Evolutionary conservation across 768 basidiomycete species (phyloP), one percentile per base, ranked within the genome.

Genomic region (Tricholoma sp.): DNA sequence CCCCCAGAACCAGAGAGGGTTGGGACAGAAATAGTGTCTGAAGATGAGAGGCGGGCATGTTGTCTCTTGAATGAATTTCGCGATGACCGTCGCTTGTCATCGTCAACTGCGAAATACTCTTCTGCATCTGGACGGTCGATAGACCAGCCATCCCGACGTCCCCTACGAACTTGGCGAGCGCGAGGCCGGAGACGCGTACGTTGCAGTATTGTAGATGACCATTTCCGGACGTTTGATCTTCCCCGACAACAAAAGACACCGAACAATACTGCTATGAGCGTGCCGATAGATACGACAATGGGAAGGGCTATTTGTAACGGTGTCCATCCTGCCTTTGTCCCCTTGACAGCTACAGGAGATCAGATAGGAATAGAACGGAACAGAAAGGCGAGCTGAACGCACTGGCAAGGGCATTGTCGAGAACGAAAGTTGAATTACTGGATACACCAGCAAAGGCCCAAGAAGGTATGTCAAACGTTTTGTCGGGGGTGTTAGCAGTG

Each of bases 41-140:
- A 15, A 24, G 56, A 54, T 4, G 52, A 11, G 6, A 32, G 29
- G 28, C 42, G 57, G 11, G 48, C 15, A 15, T 56, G 59, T 13
- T 56, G 59, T 13, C 34, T 18, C 18, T 37, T 28, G 18, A 11
- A 47, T 4, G 37, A n/a, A 6, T 33, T 36, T 12, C 32, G 28
- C 29, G 15, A 32, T 9, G 47, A 29, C 3, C 6, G 6, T 32
- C 7, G 28, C 29, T 37, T 34, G 2, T 52, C 52, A 31, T 13
- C 12, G 42, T 18, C 36, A 3, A 57, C 48, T 18, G 58, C 51
- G 6, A 50, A 50, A 29, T 59, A 57, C 7, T 59, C 56, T 33
- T 65, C 60, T 11, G 31, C 59, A 28, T 45, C 55, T 9, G 55
- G 13, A 10, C 18, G 52, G 54, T 68, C 67, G 34, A 68, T 66